A percentile compares a stretch with the other conserved stretches of the same genome.
Conservation (phyloP, 192 early-diverging fungal species). For the Umbelopsis vinacea region DNA sequence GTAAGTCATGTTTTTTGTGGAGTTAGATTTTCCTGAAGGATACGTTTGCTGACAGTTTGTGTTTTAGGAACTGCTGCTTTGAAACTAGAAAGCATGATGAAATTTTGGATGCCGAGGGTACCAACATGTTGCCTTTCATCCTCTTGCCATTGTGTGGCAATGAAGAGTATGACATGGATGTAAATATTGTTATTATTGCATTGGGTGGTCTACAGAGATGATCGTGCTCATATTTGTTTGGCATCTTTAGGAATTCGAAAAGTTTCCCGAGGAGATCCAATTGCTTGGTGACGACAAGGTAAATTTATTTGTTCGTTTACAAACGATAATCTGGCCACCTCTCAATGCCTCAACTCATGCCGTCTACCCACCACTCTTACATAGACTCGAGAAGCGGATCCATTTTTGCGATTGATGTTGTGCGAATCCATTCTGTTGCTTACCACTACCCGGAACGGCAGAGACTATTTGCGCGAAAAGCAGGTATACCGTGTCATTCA, state of each 20-base stretch:
- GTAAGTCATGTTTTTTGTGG: conserved; percentile 43
- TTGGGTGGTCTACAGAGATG: too few relatives aligned
- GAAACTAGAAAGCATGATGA: conserved; percentile 68
- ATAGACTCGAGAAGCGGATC: conserved; percentile 77
- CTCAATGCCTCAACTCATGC: neutral
- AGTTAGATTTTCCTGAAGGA: too few relatives aligned
- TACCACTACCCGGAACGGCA: conserved; percentile 73
- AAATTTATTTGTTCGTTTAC: neutral
- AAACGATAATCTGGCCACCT: neutral
- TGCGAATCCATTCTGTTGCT: conserved; percentile 84
- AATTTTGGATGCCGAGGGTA: conserved; percentile 68
- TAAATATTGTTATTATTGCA: conserved; percentile 29
- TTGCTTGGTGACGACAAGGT: conserved; percentile 78
- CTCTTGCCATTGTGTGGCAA: conserved; percentile 89
- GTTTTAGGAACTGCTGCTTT: conserved; percentile 76
- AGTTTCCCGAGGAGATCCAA: conserved; percentile 92
- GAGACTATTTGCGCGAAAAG: conserved; percentile 78
- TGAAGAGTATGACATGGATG: conserved; percentile 90
- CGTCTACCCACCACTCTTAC: too few relatives aligned
- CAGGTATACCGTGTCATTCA: conserved; percentile 88
- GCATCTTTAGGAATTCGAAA: conserved; percentile 77
- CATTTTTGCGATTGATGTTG: conserved; percentile 71
- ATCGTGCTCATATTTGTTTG: neutral
- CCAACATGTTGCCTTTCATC: conserved; percentile 87
- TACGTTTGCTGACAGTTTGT: neutral